Evolutionary conservation across 176 grass and related monocot species (phyloP).

Genomic region (Triticum turgidum): DNA sequence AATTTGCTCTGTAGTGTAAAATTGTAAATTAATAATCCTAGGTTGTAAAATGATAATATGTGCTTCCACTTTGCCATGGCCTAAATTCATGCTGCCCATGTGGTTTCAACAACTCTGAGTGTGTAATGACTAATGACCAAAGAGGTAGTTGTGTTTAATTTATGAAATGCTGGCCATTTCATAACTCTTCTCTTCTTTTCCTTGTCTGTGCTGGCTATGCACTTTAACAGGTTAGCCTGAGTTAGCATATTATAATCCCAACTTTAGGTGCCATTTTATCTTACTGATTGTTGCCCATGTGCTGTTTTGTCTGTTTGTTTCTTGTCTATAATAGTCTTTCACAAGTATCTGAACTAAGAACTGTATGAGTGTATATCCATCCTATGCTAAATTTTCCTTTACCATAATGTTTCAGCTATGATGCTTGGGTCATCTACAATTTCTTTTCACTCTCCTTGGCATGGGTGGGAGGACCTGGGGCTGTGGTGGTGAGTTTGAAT

Average conservation of each 20-base stretch:
- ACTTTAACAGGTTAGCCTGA: background rate
- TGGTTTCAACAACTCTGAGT: background rate
- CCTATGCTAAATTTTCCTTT: constrained; percentile 22
- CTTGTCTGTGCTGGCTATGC: background rate
- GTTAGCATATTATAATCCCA: background rate
- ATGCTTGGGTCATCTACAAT: constrained; percentile 99
- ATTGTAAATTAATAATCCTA: background rate
- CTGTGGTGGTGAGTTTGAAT: constrained; percentile 86
- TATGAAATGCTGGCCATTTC: background rate
- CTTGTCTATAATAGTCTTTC: background rate
- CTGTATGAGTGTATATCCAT: background rate
- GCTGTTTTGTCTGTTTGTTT: constrained; percentile 4
- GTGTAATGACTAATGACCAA: background rate
- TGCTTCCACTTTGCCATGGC: background rate
- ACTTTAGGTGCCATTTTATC: background rate
- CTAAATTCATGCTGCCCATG: background rate
- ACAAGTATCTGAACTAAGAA: background rate
- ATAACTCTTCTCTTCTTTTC: background rate
- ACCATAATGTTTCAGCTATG: constrained; percentile 79
- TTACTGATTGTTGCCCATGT: background rate
- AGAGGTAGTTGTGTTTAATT: background rate
- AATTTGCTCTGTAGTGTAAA: background rate
- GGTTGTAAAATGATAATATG: background rate
- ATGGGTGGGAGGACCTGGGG: constrained; percentile 95
- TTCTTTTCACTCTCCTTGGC: constrained; percentile 93